These are phyloP conservation scores for Mycena pura DNA, from an alignment of 768 basidiomycete species.

Conservation along the genomic window DNA sequence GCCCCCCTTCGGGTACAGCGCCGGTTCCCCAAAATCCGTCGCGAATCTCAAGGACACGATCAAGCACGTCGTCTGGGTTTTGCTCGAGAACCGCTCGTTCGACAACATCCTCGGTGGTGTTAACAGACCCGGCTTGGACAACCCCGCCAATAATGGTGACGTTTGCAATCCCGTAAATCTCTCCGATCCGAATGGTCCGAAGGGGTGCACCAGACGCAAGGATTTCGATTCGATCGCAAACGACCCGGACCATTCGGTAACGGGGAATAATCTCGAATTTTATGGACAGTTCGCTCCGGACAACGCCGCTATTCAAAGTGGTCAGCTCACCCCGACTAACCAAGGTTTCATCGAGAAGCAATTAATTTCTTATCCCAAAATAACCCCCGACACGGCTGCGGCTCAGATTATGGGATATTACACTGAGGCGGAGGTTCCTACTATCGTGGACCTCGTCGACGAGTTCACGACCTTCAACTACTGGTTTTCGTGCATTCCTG, in stretches of 20 bases:
- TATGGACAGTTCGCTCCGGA: slow-evolving; percentile 31
- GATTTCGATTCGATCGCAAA: slow-evolving; percentile 30
- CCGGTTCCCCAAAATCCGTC: slow-evolving; percentile 24
- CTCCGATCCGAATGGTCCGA: slow-evolving; percentile 20
- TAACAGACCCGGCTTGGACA: slow-evolving; percentile 26
- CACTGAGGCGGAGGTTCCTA: slow-evolving; percentile 30
- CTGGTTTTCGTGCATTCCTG: slow-evolving; percentile 40
- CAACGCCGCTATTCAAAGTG: slow-evolving; percentile 25
- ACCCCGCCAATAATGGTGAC: slow-evolving; percentile 28
- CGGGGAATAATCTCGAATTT: slow-evolving; percentile 34
- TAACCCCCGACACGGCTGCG: slow-evolving; percentile 26
- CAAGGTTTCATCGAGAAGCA: slow-evolving; percentile 36
- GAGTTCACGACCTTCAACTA: slow-evolving; percentile 38
- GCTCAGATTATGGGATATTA: slow-evolving; percentile 37
- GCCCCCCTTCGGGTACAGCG: slow-evolving; percentile 29
- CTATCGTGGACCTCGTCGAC: slow-evolving; percentile 29
- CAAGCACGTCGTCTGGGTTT: slow-evolving; percentile 34
- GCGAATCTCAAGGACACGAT: slow-evolving; percentile 30
- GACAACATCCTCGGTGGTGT: slow-evolving; percentile 38
- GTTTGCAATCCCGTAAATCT: slow-evolving; percentile 34
- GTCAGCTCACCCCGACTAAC: slow-evolving; percentile 19
- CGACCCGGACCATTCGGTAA: slow-evolving; percentile 35
- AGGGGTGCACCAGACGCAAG: slow-evolving; percentile 27
- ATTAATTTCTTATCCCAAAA: slow-evolving; percentile 25
- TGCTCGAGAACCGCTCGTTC: slow-evolving; percentile 39